Base-by-base conservation (phyloP, 1,139 yeast species). In the Meyerozyma carpophila region DNA sequence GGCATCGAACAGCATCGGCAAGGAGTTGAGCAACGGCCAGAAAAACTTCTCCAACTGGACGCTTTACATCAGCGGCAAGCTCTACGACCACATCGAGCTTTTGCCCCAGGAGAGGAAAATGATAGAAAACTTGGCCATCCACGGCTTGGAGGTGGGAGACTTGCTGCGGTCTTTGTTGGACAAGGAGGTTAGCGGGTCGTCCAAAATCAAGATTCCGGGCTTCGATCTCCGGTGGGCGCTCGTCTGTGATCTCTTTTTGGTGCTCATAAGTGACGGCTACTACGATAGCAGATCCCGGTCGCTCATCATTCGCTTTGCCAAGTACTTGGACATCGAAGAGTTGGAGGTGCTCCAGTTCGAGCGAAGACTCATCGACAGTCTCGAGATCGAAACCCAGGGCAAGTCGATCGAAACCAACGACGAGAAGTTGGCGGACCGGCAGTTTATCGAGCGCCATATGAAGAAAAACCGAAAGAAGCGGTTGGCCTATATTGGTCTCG, bases 201-300 rank as follows among this genome's bases (percentile, higher is more conserved):
- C 43, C 51, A 3, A 21, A 13, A 24, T 45, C 46, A 14, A 43
- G 32, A 47, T 49, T 14, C 53, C 56, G 6, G 81, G 83, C 28
- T 78, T 90, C 45, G 96, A 91, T 57, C 77, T 93, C 36, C 79
- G 93, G 32, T 93, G 98, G 98, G 91, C 96, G 0, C 76, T 93
- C 8, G 69, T 93, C 1, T 94, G 98, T 63, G 98, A 94, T 61
- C 65, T 94, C 43, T 90, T 93, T 57, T 67, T 94, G 38, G 74
- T 89, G 4, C 69, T 93, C 3, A 66, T 93, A 18, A 82, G 91
- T 43, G 96, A 91, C 50, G 91, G 96, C 0, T 78, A 82, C 43
- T 94, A 90, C 59, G 99, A 94, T 61, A 69, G 97, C 10, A 75
- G 98, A 38, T 90, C 98, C 4, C 73, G 98, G 47, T 76, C 94